These are phyloP conservation scores for Penicillium crystallinum DNA, from an alignment of 495 filamentous ascomycete species.

Conservation along the genomic window DNA sequence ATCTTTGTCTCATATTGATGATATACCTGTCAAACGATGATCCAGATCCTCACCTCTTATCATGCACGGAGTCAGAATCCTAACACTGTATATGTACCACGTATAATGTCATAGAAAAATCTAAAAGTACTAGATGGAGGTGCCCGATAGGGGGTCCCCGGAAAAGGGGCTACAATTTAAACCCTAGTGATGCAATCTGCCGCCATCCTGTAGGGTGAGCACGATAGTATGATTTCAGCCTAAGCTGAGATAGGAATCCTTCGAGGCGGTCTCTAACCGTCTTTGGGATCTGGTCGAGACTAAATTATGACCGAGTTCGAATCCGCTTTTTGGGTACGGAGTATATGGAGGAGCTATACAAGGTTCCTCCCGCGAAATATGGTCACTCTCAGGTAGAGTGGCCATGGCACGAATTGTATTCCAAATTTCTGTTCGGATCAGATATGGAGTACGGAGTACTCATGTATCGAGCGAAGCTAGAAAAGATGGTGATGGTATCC, in stretches of 20 bases:
- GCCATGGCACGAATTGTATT: neutral
- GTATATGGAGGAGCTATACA: too few relatives aligned
- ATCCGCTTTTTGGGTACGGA: neutral
- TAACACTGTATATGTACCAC: too few relatives aligned
- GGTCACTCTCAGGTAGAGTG: neutral
- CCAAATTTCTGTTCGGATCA: neutral
- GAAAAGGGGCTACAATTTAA: neutral
- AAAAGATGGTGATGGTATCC: neutral
- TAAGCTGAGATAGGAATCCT: neutral
- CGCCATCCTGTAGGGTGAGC: conserved; percentile 9
- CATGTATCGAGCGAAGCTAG: neutral
- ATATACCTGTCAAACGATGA: neutral
- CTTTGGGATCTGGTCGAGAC: neutral
- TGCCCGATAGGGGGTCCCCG: neutral
- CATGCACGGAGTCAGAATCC: too few relatives aligned
- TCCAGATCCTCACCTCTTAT: too few relatives aligned
- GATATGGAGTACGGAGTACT: neutral
- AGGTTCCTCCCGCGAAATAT: neutral
- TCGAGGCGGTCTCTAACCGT: neutral
- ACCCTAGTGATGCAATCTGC: conserved; percentile 11
- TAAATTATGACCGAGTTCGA: neutral
- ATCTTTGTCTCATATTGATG: neutral
- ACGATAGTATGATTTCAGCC: neutral
- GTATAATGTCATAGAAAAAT: neutral
- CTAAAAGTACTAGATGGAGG: neutral